A percentile compares a stretch with the other conserved stretches of the same genome.
phyloP scores from a whole-genome alignment of 148 eudicot genomes.

The Arctostaphylos glauca region DNA sequence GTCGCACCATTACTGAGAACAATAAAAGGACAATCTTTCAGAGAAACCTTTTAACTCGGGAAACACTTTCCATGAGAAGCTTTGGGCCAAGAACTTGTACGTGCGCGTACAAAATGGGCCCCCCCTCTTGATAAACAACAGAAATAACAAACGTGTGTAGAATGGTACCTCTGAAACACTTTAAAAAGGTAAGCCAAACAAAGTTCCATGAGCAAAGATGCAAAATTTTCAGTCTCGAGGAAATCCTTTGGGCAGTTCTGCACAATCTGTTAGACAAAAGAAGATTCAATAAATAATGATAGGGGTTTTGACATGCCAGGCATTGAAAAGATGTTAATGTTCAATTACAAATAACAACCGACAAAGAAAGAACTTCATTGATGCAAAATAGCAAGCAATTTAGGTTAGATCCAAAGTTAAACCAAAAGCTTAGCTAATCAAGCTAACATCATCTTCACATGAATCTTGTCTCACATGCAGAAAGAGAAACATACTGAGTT shows the following conservation, averaged over 20 bases:
- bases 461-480: neutral
- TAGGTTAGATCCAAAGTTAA: neutral
- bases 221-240: slow-evolving; percentile 53
- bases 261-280: slow-evolving; percentile 58
- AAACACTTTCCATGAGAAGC: slow-evolving; percentile 7
- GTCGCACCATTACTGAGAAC: slow-evolving; percentile 38
- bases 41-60: slow-evolving; percentile 11
- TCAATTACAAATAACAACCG: neutral
- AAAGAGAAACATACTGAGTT: neutral
- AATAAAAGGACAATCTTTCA: slow-evolving; percentile 17
- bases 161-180: slow-evolving; percentile 48
- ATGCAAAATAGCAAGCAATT: neutral
- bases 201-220: slow-evolving; percentile 58
- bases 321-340: neutral
- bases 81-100: neutral
- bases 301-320: slow-evolving; percentile 4
- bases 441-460: neutral
- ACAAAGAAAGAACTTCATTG: neutral
- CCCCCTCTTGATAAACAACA: neutral
- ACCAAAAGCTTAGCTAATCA: neutral
- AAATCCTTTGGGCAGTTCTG: slow-evolving; percentile 75
- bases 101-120: neutral
- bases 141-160: neutral
- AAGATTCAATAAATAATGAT: neutral
- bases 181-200: slow-evolving; percentile 63